Percentiles rank a stretch among this genome's conserved stretches.
These are phyloP conservation scores for Amorphotheca resinae DNA, from an alignment of 495 filamentous ascomycete genomes.

Conservation along the genomic window DNA sequence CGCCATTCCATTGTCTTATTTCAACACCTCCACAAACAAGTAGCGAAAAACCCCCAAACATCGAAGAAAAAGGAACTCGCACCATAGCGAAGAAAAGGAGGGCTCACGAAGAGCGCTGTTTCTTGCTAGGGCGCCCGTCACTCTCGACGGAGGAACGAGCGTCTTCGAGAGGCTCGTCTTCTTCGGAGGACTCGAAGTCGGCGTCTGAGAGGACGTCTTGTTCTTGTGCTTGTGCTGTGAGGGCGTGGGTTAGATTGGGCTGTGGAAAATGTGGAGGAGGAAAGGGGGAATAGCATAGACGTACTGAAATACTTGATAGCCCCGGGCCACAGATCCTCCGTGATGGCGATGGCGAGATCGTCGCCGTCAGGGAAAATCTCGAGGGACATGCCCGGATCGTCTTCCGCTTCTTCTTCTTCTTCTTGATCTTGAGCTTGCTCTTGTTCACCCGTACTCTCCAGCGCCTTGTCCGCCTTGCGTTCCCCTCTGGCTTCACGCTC, in stretches of 20 bases:
- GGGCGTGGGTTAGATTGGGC: neutral
- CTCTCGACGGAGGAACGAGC: conserved; percentile 25
- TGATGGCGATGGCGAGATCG: conserved; percentile 61
- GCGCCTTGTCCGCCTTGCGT: conserved; percentile 36
- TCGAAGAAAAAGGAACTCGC: no score
- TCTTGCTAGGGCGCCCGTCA: conserved; percentile 26
- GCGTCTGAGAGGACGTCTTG: conserved; percentile 39
- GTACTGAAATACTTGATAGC: conserved; percentile 86
- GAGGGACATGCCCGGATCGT: conserved; percentile 38
- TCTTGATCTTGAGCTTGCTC: conserved; percentile 35
- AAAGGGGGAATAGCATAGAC: conserved; percentile 23
- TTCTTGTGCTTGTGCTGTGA: conserved; percentile 50
- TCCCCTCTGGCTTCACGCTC: conserved; percentile 46
- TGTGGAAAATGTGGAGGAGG: neutral
- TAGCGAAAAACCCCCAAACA: no score
- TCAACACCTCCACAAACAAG: no score
- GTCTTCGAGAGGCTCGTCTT: conserved; percentile 17
- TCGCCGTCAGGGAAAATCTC: conserved; percentile 78
- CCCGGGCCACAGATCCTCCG: conserved; percentile 77
- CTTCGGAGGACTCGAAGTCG: conserved; percentile 46
- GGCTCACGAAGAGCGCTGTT: conserved; percentile 32
- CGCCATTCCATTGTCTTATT: no score
- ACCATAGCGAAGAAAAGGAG: no score
- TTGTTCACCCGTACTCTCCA: conserved; percentile 31
- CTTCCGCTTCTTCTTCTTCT: conserved; percentile 40